Evolutionary conservation across 1,139 yeast species (phyloP).

Genomic region (Suhomyces choctaworum): DNA sequence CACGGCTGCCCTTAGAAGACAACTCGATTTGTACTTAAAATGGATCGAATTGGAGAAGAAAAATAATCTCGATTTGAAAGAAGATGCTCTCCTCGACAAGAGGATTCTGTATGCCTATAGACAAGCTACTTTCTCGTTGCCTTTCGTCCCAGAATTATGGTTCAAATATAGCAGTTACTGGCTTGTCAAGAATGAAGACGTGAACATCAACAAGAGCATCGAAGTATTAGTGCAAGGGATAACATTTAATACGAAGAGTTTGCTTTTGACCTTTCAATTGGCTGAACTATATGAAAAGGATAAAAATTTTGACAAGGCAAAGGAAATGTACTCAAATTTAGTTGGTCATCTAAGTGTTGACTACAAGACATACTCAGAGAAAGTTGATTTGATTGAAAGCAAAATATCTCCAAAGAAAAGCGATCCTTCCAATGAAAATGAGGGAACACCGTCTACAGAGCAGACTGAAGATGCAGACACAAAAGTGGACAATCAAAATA

Average conservation of each 20-base stretch:
- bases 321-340: conserved; percentile 50
- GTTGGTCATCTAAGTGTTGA: conserved; percentile 42
- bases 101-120: conserved; percentile 75
- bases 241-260: conserved; percentile 68
- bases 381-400: conserved; percentile 27
- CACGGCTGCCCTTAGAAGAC: conserved; percentile 33
- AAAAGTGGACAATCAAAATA: conserved; percentile 6
- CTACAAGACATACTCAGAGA: conserved; percentile 26
- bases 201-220: conserved; percentile 32
- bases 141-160: conserved; percentile 86
- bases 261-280: conserved; percentile 63
- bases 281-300: conserved; percentile 72
- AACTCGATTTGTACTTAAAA: conserved; percentile 58
- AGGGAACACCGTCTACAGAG: conserved; percentile 13
- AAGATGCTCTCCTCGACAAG: conserved; percentile 45
- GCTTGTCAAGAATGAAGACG: conserved; percentile 34
- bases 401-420: conserved; percentile 10
- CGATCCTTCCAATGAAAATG: conserved; percentile 18
- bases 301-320: conserved; percentile 53
- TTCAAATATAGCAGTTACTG: conserved; percentile 54
- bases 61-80: conserved; percentile 64
- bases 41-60: conserved; percentile 82
- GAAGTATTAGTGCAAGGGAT: conserved; percentile 57
- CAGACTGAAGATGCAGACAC: neutral
- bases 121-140: conserved; percentile 66